Evolutionary conservation across 2,329 filamentous ascomycete genomes (phyloP).

Genomic region (Chrysoporthe puriensis): DNA sequence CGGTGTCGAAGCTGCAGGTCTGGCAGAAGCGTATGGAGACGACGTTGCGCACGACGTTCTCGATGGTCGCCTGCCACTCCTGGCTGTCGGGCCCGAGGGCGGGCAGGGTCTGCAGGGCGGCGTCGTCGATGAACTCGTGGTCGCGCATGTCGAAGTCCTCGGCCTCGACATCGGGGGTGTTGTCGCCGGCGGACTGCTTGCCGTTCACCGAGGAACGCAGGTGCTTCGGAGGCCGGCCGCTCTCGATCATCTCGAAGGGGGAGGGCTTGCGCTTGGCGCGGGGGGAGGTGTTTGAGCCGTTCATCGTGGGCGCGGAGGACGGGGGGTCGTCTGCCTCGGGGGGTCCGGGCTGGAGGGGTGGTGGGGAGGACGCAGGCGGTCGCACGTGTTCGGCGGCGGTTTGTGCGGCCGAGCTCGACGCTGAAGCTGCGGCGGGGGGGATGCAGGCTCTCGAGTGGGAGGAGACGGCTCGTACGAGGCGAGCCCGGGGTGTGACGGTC

Average conservation of each 20-base stretch:
- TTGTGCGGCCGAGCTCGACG: conserved; percentile 13
- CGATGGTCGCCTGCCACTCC: conserved; percentile 96
- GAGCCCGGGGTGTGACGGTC: conserved; percentile 5
- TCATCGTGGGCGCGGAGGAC: conserved; percentile 29
- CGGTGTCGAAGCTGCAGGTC: conserved; percentile 98
- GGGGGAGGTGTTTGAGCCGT: conserved; percentile 30
- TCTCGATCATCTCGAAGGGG: conserved; percentile 27
- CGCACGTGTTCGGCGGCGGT: neutral
- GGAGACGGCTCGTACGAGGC: conserved; percentile 18
- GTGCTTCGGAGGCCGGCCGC: conserved; percentile 33
- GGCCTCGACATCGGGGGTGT: conserved; percentile 31
- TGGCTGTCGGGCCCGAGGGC: conserved; percentile 63
- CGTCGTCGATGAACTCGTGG: conserved; percentile 25
- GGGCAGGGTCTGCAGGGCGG: conserved; percentile 32
- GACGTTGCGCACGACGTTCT: conserved; percentile 90
- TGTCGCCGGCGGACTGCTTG: conserved; percentile 32
- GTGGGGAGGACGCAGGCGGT: neutral
- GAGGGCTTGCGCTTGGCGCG: conserved; percentile 36
- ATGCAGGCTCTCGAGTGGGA: conserved; percentile 6
- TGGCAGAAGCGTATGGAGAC: conserved; percentile 99
- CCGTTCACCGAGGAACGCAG: conserved; percentile 32
- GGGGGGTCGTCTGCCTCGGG: neutral
- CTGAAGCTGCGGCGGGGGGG: neutral
- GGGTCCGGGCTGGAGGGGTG: neutral
- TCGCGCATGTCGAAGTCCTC: conserved; percentile 28